Base-by-base conservation (phyloP, 1,139 yeast species). In the Pneumocystis jirovecii region DNA sequence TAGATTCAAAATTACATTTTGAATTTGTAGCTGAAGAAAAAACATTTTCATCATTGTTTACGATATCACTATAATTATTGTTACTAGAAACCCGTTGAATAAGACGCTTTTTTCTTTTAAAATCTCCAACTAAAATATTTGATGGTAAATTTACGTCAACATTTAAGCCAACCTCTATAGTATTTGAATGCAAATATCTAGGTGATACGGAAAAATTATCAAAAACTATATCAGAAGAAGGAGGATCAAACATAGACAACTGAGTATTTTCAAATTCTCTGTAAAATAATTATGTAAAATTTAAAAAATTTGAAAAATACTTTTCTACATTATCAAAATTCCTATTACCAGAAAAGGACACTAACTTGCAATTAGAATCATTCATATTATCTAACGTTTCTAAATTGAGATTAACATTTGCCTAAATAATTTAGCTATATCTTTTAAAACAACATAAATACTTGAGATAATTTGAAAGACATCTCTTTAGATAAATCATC, bases 1-100 rank as follows among this genome's bases (percentile, higher is more conserved):
- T 72, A 77, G 71, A 39, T 71, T 71, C 29, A 65, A 63, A 63
- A 69, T 70, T 68, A 74, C 72, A 17, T 66, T 67, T 19, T 64
- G 64, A 64, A 62, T 21, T 21, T 3, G 7, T 66, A 76, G 39
- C 77, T 74, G 68, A 12, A 61, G 57, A 56, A 15, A 39, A 40
- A 6, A 63, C 25, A 64, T 62, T 64, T 5, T 63, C n/a, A 34
- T 61, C 56, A 61, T 62, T 64, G 10, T 45, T 29, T 40, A 1
- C n/a, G 31, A 42, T 15, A 25, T 60, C 62, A 35, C 64, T 61
- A 34, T 57, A 39, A 62, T 62, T 19, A 15, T 59, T 63, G 59
- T 39, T n/a, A 25, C 17, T 29, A 1, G 31, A 34, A 29, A 15
- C 19, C 12, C 63, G 29, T 19, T 37, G 61, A 50, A 15, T 15